Evolutionary conservation across 495 filamentous ascomycete species (phyloP).

Genomic region (Penicillium waksmanii): DNA sequence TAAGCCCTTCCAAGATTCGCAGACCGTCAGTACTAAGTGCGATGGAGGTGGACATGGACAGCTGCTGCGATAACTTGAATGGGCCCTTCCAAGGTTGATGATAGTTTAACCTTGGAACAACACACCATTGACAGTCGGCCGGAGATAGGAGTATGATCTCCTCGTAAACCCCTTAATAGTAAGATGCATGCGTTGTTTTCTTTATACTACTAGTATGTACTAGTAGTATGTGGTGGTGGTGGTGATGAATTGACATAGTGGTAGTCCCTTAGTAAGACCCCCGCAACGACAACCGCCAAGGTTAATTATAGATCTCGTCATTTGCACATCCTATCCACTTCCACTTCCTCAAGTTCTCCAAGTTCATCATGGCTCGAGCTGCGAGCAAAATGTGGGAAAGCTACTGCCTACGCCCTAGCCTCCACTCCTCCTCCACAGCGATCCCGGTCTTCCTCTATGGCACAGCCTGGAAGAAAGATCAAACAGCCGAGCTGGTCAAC

Average conservation of each 20-base stretch:
- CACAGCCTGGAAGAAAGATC: slow-evolving; percentile 85
- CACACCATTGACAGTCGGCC: too few species aligned
- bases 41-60: neutral
- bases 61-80: too few species aligned
- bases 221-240: too few species aligned
- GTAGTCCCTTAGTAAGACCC: slow-evolving; percentile 7
- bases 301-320: slow-evolving; percentile 4
- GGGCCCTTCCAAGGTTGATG: too few species aligned
- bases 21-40: neutral
- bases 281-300: neutral
- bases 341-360: neutral
- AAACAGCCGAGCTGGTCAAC: slow-evolving; percentile 67
- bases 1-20: neutral
- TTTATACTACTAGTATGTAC: too few species aligned
- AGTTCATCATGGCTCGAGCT: slow-evolving; percentile 30
- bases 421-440: slow-evolving; percentile 28
- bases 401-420: slow-evolving; percentile 38
- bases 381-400: slow-evolving; percentile 40
- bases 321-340: neutral
- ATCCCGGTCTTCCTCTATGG: slow-evolving; percentile 73
- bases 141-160: too few species aligned
- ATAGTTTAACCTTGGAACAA: too few species aligned
- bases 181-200: too few species aligned
- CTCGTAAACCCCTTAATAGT: too few species aligned
- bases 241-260: neutral